Evolutionary conservation across 2,329 filamentous ascomycete genomes (phyloP).

Genomic region (Claviceps quebecensis): DNA sequence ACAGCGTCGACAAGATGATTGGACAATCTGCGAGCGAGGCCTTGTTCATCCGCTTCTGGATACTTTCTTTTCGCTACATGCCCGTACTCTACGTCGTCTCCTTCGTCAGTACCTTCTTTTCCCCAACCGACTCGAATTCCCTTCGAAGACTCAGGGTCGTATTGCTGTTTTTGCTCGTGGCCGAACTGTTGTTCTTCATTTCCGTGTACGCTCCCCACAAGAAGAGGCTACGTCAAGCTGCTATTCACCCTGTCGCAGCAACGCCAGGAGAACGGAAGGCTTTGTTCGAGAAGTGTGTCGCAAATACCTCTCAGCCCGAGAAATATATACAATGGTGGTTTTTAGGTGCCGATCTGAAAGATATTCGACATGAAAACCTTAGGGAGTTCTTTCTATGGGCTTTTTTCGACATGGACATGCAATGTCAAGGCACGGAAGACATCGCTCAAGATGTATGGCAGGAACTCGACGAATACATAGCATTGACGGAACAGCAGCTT

Average conservation of each 20-base stretch:
- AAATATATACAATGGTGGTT: conserved; percentile 53
- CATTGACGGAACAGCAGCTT: conserved; percentile 37
- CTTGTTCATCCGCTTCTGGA: conserved; percentile 30
- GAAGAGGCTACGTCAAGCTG: conserved; percentile 22
- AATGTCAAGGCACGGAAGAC: conserved; percentile 11
- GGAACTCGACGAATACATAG: conserved; percentile 34
- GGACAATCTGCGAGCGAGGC: conserved; percentile 24
- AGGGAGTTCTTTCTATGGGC: conserved; percentile 55
- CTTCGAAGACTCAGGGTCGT: conserved; percentile 5
- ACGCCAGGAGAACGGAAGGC: conserved; percentile 32
- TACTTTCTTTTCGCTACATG: conserved; percentile 30
- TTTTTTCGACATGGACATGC: conserved; percentile 38
- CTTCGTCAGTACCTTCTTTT: conserved; percentile 15
- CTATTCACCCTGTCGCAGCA: conserved; percentile 26
- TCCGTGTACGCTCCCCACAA: conserved; percentile 29
- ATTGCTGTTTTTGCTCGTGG: conserved; percentile 17
- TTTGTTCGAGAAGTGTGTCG: conserved; percentile 43
- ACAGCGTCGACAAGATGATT: conserved; percentile 18
- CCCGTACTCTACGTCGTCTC: conserved; percentile 23
- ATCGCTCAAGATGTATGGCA: conserved; percentile 19
- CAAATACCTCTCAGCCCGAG: conserved; percentile 39
- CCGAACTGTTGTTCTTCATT: conserved; percentile 30
- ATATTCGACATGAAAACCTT: conserved; percentile 54
- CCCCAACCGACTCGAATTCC: background rate
- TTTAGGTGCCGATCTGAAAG: conserved; percentile 38